Evolutionary conservation across 192 early-diverging fungal genomes (phyloP).

Genomic region (Funneliformis mosseae): DNA sequence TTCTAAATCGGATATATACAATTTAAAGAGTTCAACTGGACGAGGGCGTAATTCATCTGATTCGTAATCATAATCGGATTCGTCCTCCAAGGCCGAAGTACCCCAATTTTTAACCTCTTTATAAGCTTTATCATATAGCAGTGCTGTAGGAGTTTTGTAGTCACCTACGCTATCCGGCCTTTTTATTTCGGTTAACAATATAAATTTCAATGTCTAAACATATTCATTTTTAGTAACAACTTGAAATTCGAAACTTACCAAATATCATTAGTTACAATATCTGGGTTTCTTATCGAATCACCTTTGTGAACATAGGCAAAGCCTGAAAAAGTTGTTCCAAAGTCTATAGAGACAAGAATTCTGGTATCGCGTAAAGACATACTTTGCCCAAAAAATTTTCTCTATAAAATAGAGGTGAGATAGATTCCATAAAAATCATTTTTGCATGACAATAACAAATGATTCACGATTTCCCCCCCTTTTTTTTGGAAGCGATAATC

Average conservation of each 20-base stretch:
- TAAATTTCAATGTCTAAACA: background rate
- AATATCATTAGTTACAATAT: background rate
- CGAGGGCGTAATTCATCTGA: background rate
- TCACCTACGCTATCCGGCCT: background rate
- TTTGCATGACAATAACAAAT: background rate
- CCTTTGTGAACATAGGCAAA: constrained; percentile 5
- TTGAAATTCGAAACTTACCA: background rate
- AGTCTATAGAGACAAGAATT: constrained; percentile 6
- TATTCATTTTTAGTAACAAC: background rate
- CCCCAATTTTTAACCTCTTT: constrained; percentile 13
- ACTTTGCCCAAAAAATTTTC: background rate
- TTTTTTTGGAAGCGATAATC: too few relatives aligned
- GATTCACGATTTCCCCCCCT: background rate
- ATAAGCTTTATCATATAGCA: constrained; percentile 19
- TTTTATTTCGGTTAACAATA: background rate
- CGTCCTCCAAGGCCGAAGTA: constrained; percentile 7
- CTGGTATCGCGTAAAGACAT: background rate
- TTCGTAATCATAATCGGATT: background rate
- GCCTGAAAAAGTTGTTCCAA: constrained; percentile 14
- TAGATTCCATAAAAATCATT: background rate
- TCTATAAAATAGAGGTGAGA: background rate
- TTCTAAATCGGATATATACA: constrained; percentile 17
- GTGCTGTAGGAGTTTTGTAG: constrained; percentile 24
- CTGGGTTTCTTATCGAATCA: background rate
- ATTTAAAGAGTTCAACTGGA: constrained; percentile 29